Conservation (phyloP, 108 stramenopile species). For the Nannochloropsis salina region DNA sequence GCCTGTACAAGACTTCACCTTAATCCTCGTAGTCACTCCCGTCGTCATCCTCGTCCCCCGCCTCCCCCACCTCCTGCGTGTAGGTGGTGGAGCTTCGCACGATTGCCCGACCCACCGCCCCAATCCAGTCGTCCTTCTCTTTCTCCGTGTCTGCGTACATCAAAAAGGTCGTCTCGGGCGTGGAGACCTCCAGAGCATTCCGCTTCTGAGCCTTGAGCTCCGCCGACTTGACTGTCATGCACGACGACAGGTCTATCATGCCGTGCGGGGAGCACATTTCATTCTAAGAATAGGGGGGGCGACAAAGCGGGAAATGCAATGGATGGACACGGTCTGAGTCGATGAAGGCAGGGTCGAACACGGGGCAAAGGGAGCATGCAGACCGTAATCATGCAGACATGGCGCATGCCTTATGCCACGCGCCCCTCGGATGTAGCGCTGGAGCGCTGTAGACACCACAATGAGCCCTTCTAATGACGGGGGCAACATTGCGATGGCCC, state of each 20-base stretch:
- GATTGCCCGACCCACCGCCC: slow-evolving; percentile 93
- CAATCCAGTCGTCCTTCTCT: slow-evolving; percentile 99
- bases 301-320: slow-evolving; percentile 20
- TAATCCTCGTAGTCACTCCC: neutral
- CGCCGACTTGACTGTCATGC: slow-evolving; percentile 98
- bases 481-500: no score
- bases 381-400: neutral
- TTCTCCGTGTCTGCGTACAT: slow-evolving; percentile 93
- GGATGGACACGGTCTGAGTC: neutral
- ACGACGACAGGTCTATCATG: slow-evolving; percentile 83
- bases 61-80: slow-evolving; percentile 37
- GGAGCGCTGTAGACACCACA: neutral
- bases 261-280: slow-evolving; percentile 58
- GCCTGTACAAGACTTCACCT: neutral
- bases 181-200: slow-evolving; percentile 94
- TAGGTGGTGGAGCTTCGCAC: slow-evolving; percentile 71
- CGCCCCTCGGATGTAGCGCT: neutral
- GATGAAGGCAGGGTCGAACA: neutral
- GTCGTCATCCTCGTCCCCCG: neutral
- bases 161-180: slow-evolving; percentile 84
- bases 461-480: no score
- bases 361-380: neutral
- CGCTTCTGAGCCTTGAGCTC: slow-evolving; percentile 88
- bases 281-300: slow-evolving; percentile 4
- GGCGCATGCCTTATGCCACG: neutral